Evolutionary conservation across 805 yeast species (phyloP).

Genomic region (Ogataea ramenticola): DNA sequence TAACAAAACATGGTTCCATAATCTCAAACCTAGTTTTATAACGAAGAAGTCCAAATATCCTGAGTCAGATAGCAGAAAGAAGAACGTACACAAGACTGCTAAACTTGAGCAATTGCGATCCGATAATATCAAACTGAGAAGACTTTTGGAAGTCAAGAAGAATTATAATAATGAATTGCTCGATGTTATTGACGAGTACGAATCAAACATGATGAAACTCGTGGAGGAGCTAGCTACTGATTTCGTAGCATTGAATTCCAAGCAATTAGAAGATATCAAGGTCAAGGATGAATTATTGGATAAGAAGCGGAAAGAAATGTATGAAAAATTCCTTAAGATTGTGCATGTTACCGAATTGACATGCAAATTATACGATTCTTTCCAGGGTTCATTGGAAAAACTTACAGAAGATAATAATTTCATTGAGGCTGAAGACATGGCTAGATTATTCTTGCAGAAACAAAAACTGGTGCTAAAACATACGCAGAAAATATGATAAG

Average conservation of each 20-base stretch:
- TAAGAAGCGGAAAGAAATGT: slow-evolving; percentile 9
- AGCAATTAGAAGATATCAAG: slow-evolving; percentile 10
- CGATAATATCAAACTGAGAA: slow-evolving; percentile 10
- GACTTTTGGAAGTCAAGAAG: slow-evolving; percentile 9
- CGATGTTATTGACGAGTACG: slow-evolving; percentile 12
- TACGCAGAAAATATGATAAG: neutral
- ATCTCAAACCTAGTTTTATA: slow-evolving; percentile 3
- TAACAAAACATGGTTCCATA: slow-evolving; percentile 1
- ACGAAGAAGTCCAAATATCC: neutral
- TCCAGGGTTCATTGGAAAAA: slow-evolving; percentile 8
- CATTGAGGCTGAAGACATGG: slow-evolving; percentile 6
- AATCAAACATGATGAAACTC: slow-evolving; percentile 9
- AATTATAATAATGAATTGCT: slow-evolving; percentile 13
- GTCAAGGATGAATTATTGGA: slow-evolving; percentile 7
- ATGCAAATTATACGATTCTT: slow-evolving; percentile 8
- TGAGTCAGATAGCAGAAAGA: neutral
- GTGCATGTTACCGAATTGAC: slow-evolving; percentile 13
- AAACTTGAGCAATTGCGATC: slow-evolving; percentile 1
- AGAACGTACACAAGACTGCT: slow-evolving; percentile 2
- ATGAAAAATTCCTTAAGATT: slow-evolving; percentile 10
- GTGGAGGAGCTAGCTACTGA: slow-evolving; percentile 7
- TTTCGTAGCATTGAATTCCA: slow-evolving; percentile 5
- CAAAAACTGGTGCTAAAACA: too few relatives aligned
- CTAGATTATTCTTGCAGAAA: too few relatives aligned
- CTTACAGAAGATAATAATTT: slow-evolving; percentile 4